phyloP scores from a whole-genome alignment of 352 stramenopile species.

The Hyaloperonospora brassicae region DNA sequence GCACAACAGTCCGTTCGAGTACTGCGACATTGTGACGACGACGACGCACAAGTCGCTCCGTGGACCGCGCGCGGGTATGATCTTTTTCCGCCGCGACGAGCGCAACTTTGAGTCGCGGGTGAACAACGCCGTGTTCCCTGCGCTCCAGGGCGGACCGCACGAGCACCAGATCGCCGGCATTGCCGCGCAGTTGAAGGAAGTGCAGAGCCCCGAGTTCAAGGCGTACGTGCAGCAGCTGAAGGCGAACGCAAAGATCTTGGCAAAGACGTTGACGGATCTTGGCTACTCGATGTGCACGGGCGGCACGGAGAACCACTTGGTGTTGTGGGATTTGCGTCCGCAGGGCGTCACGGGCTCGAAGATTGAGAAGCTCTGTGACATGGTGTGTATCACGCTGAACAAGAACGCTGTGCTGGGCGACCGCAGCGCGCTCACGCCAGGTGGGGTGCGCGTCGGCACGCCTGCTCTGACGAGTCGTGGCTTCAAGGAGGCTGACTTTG shows the following conservation, averaged over 20 bases:
- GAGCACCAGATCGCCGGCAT: constrained; percentile 98
- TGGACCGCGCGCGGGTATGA: constrained; percentile 96
- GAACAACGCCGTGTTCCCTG: constrained; percentile 98
- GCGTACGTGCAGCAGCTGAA: constrained; percentile 92
- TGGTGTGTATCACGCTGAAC: constrained; percentile 97
- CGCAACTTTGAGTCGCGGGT: constrained; percentile 91
- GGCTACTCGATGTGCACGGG: constrained; percentile 96
- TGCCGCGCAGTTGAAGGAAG: constrained; percentile 97
- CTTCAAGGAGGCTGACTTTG: constrained; percentile 95
- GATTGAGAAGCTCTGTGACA: constrained; percentile 97
- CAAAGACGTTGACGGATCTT: constrained; percentile 82
- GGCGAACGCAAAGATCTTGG: constrained; percentile 92
- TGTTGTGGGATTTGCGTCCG: constrained; percentile 96
- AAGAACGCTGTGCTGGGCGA: constrained; percentile 98
- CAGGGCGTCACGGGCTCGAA: constrained; percentile 95
- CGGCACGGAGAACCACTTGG: constrained; percentile 98
- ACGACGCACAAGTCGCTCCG: constrained; percentile 99
- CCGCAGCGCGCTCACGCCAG: constrained; percentile 90
- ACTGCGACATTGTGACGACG: constrained; percentile 98
- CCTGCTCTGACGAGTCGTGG: constrained; percentile 95
- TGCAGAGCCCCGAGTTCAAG: constrained; percentile 94
- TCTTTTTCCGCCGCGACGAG: constrained; percentile 97
- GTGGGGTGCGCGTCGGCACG: constrained; percentile 94
- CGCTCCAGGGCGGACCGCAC: constrained; percentile 95
- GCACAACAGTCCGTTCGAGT: constrained; percentile 93